Conservation (phyloP, 1,284 basidiomycete species). For the Phellopilus nigrolimitatus region DNA sequence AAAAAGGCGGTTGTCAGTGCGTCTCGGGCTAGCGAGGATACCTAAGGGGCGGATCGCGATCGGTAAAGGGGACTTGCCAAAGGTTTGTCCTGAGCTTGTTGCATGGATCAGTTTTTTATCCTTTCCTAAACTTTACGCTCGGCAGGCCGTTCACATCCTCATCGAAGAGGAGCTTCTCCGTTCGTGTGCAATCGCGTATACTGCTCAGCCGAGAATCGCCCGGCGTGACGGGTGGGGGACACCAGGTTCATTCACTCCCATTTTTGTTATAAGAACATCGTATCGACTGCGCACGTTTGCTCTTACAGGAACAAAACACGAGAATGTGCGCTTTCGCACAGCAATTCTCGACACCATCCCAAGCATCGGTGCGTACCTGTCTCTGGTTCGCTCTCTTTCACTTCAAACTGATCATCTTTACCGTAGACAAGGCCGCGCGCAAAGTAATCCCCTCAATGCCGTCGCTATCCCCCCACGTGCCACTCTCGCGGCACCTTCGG, state of each 20-base stretch:
- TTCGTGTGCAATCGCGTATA: slow-evolving; percentile 70
- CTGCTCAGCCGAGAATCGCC: slow-evolving; percentile 68
- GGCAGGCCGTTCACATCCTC: slow-evolving; percentile 65
- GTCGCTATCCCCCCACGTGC: slow-evolving; percentile 53
- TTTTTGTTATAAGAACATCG: background rate
- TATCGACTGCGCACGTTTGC: slow-evolving; percentile 1
- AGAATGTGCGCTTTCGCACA: slow-evolving; percentile 57
- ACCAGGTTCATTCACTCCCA: slow-evolving; percentile 46
- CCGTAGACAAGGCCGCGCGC: slow-evolving; percentile 57
- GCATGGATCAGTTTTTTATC: background rate
- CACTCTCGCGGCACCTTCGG: slow-evolving; percentile 70
- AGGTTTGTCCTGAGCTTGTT: slow-evolving; percentile 41
- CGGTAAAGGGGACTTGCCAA: slow-evolving; percentile 63
- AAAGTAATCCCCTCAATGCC: slow-evolving; percentile 61
- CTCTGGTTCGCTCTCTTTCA: background rate
- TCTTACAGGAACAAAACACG: slow-evolving; percentile 49
- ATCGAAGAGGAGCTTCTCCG: slow-evolving; percentile 77
- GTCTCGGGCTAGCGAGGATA: slow-evolving; percentile 58
- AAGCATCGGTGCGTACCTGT: slow-evolving; percentile 49
- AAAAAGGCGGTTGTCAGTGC: slow-evolving; percentile 62
- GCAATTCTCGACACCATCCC: slow-evolving; percentile 61
- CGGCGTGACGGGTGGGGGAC: slow-evolving; percentile 79
- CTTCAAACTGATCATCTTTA: background rate
- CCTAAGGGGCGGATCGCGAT: slow-evolving; percentile 66
- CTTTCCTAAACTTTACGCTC: background rate